These are phyloP conservation scores for Dianthus caryophyllus DNA, from an alignment of 148 eudicot genomes.

Conservation along the genomic window DNA sequence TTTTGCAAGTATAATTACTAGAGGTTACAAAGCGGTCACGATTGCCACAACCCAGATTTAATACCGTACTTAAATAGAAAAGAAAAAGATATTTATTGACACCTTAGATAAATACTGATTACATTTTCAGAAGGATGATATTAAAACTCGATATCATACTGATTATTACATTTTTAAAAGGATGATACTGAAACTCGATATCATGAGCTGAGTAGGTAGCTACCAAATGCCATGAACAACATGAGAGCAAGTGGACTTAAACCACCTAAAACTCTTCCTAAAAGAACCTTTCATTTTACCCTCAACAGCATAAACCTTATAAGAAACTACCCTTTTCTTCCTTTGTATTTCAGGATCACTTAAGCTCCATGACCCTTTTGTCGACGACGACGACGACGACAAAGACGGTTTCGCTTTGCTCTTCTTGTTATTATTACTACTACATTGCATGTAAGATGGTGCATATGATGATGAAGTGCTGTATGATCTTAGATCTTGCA, in stretches of 20 bases:
- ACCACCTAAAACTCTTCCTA: constrained; percentile 77
- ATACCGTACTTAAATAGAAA: neutral
- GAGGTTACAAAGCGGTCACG: neutral
- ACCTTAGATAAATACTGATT: no score
- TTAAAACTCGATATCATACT: no score
- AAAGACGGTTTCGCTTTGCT: constrained; percentile 23
- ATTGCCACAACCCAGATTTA: neutral
- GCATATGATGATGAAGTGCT: constrained; percentile 53
- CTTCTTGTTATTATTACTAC: constrained; percentile 23
- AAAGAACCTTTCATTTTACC: constrained; percentile 82
- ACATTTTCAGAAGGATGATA: no score
- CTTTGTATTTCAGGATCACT: constrained; percentile 81
- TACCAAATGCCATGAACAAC: constrained; percentile 48
- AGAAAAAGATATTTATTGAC: no score
- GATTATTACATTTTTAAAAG: no score
- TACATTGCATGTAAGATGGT: constrained; percentile 14
- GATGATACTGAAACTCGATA: no score
- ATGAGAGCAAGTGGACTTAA: constrained; percentile 56
- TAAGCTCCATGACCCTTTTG: constrained; percentile 45
- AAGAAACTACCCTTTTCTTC: constrained; percentile 78
- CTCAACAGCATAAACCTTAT: constrained; percentile 72
- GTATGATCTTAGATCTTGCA: constrained; percentile 80
- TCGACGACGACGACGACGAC: constrained; percentile 26
- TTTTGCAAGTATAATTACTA: no score
- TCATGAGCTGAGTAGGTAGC: no score